These are phyloP conservation scores for Boletus huronensis DNA, from an alignment of 768 basidiomycete genomes.

Conservation along the genomic window DNA sequence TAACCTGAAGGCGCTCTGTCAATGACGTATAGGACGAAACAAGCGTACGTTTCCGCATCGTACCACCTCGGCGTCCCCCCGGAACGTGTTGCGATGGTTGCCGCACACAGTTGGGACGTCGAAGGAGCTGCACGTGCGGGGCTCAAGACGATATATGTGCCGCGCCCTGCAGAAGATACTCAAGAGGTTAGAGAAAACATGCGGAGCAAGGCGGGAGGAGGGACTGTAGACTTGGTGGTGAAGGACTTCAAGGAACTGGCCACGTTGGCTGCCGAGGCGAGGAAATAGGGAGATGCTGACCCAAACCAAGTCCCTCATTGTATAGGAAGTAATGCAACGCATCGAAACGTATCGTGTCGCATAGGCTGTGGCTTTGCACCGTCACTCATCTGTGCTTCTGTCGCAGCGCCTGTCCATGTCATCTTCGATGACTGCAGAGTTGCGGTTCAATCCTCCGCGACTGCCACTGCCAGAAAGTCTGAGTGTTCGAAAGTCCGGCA, in stretches of 20 bases:
- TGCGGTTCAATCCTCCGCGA: too few relatives aligned
- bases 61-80: constrained; percentile 46
- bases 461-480: too few relatives aligned
- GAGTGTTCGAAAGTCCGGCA: too few relatives aligned
- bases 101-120: constrained; percentile 58
- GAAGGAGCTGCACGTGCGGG: constrained; percentile 50
- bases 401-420: too few relatives aligned
- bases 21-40: constrained; percentile 33
- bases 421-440: too few relatives aligned
- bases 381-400: too few relatives aligned
- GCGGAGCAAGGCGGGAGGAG: constrained; percentile 49
- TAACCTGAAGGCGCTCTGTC: too few relatives aligned
- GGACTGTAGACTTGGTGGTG: constrained; percentile 57
- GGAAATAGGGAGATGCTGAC: neutral
- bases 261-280: constrained; percentile 16
- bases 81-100: constrained; percentile 57
- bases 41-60: constrained; percentile 48
- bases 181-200: constrained; percentile 25
- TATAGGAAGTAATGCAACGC: neutral
- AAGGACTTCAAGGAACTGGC: constrained; percentile 51
- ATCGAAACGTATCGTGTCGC: too few relatives aligned
- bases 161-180: constrained; percentile 45
- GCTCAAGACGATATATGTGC: constrained; percentile 58
- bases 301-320: neutral
- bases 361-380: too few relatives aligned